Evolutionary conservation across 2,329 filamentous ascomycete genomes (phyloP).

Genomic region (Tolypocladium guangdongense): DNA sequence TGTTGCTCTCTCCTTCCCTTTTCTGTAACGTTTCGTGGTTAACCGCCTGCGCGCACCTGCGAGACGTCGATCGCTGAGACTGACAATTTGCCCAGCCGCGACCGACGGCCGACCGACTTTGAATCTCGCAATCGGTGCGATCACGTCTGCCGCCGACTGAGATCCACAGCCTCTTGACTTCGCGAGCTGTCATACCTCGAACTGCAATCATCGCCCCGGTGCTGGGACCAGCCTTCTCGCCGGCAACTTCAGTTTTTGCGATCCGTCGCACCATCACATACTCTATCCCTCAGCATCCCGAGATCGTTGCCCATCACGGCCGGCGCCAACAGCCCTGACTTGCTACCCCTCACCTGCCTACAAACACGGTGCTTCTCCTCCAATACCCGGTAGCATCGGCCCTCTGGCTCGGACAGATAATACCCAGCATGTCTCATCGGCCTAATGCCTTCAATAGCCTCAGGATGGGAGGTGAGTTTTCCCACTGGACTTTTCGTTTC

Average conservation of each 20-base stretch:
- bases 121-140: background rate
- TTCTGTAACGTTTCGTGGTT: background rate
- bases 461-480: slow-evolving; percentile 88
- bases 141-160: background rate
- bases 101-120: background rate
- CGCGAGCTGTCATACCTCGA: background rate
- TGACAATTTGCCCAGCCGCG: slow-evolving; percentile 1
- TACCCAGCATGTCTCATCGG: slow-evolving; percentile 63
- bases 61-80: background rate
- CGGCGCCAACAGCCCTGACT: slow-evolving; percentile 15
- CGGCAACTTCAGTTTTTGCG: slow-evolving; percentile 2
- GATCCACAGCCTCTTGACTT: background rate
- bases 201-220: background rate
- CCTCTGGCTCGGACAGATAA: slow-evolving; percentile 14
- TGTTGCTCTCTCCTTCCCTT: background rate
- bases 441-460: slow-evolving; percentile 77
- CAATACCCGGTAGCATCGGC: slow-evolving; percentile 14
- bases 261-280: slow-evolving; percentile 1
- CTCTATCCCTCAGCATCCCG: slow-evolving; percentile 7
- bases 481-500: slow-evolving; percentile 4
- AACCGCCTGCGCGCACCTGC: background rate
- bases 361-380: slow-evolving; percentile 11
- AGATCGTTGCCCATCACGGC: slow-evolving; percentile 26
- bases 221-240: background rate
- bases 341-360: slow-evolving; percentile 17